These are phyloP conservation scores for Staphylotrichum tortipilum DNA, from an alignment of 495 filamentous ascomycete species.

Conservation along the genomic window DNA sequence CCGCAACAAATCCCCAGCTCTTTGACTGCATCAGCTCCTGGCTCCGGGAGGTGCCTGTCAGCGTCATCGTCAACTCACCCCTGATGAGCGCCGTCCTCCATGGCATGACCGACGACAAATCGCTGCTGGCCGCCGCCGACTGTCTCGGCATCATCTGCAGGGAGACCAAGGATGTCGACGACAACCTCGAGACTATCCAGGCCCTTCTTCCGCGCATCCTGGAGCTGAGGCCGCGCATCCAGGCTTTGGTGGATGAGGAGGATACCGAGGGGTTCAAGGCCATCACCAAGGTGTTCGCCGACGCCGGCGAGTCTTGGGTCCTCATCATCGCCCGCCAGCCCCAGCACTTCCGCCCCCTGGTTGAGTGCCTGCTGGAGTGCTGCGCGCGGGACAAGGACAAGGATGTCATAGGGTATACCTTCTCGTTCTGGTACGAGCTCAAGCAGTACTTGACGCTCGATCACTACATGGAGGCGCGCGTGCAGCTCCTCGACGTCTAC, in stretches of 20 bases:
- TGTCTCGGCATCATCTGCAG: constrained; percentile 84
- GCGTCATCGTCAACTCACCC: constrained; percentile 74
- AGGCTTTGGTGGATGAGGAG: constrained; percentile 62
- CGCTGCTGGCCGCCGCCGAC: constrained; percentile 86
- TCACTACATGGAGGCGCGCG: constrained; percentile 71
- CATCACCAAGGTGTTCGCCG: constrained; percentile 79
- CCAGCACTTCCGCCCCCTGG: constrained; percentile 69
- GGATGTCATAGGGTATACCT: constrained; percentile 84
- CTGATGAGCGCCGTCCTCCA: constrained; percentile 73
- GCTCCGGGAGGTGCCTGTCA: constrained; percentile 82
- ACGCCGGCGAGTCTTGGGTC: constrained; percentile 91
- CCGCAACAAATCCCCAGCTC: constrained; percentile 80
- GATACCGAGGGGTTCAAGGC: constrained; percentile 85
- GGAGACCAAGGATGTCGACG: constrained; percentile 90
- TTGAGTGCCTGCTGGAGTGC: constrained; percentile 85
- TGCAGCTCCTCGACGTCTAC: constrained; percentile 68
- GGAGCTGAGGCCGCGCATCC: constrained; percentile 69
- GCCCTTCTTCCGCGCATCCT: constrained; percentile 77
- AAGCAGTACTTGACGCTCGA: constrained; percentile 93
- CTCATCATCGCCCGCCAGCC: constrained; percentile 81
- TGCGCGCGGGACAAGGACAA: constrained; percentile 76
- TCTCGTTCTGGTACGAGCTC: constrained; percentile 96
- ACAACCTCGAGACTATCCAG: constrained; percentile 69
- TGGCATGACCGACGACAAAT: constrained; percentile 62
- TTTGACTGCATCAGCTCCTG: constrained; percentile 94